A percentile compares a stretch with the other conserved stretches of the same genome.
Conservation (phyloP, 2,329 filamentous ascomycete species). For the Hirsutella minnesotensis region DNA sequence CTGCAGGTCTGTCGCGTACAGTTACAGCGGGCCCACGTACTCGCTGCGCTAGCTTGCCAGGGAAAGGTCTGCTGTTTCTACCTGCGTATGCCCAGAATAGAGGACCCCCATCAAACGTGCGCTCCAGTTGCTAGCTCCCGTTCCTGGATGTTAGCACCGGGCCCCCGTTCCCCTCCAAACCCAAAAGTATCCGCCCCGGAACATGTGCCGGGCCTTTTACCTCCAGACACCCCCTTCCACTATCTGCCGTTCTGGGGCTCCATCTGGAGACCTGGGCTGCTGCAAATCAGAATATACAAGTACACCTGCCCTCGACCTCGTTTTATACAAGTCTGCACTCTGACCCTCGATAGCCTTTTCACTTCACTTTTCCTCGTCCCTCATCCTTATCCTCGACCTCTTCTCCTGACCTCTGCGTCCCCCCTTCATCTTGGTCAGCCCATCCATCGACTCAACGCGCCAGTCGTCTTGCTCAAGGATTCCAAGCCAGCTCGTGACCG, state of each 20-base stretch:
- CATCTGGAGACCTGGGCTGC: constrained; percentile 22
- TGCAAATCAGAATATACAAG: constrained; percentile 21
- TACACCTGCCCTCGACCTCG: constrained; percentile 15
- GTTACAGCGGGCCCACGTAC: neutral
- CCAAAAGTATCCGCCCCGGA: constrained; percentile 26
- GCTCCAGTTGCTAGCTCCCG: constrained; percentile 17
- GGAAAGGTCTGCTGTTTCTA: neutral
- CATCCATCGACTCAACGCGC: no score
- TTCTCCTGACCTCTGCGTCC: neutral
- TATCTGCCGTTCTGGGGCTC: constrained; percentile 31
- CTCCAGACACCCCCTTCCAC: constrained; percentile 34
- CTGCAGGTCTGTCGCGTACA: no score
- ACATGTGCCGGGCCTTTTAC: constrained; percentile 36
- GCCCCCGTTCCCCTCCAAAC: constrained; percentile 13
- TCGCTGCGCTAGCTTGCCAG: neutral
- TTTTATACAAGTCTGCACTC: constrained; percentile 1
- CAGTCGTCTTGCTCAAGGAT: neutral
- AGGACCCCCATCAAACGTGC: constrained; percentile 9
- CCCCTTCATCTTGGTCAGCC: no score
- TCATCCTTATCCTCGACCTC: neutral
- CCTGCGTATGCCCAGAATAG: neutral
- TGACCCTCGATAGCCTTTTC: constrained; percentile 2
- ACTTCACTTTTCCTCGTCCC: neutral
- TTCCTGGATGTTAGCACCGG: constrained; percentile 25
- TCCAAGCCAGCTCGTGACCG: neutral